phyloP scores from a whole-genome alignment of 164 flowering plant genomes.

The Liquidambar formosana region DNA sequence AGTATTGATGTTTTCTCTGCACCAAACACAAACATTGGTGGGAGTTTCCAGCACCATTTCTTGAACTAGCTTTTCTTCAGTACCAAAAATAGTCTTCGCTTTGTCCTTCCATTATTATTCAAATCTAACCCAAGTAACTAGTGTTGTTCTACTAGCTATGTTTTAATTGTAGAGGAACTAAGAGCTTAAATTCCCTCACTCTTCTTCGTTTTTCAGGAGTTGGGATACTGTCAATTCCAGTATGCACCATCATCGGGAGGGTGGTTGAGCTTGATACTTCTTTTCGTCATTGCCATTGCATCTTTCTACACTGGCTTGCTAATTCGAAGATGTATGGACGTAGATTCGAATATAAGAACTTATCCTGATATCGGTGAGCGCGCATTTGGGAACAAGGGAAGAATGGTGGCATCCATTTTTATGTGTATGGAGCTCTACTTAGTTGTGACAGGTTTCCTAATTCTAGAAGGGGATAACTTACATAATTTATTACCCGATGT shows the following conservation, averaged over 20 bases:
- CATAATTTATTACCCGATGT: slow-evolving; percentile 52
- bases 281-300: slow-evolving; percentile 37
- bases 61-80: no score
- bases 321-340: slow-evolving; percentile 58
- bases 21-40: no score
- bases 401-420: slow-evolving; percentile 41
- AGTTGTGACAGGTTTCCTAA: slow-evolving; percentile 65
- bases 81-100: no score
- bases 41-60: no score
- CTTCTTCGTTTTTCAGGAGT: slow-evolving; percentile 42
- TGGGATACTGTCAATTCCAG: slow-evolving; percentile 63
- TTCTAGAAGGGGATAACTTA: slow-evolving; percentile 83
- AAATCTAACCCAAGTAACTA: no score
- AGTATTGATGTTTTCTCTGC: no score
- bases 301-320: slow-evolving; percentile 57
- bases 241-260: slow-evolving; percentile 75
- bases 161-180: no score
- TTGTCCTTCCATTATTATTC: no score
- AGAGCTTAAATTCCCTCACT: background rate
- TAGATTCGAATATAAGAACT: slow-evolving; percentile 37
- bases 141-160: no score
- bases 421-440: slow-evolving; percentile 67
- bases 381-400: slow-evolving; percentile 76
- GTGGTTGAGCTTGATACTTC: slow-evolving; percentile 60
- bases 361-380: slow-evolving; percentile 69